Conservation (phyloP, 2,329 filamentous ascomycete species). For the Phoma sp. region DNA sequence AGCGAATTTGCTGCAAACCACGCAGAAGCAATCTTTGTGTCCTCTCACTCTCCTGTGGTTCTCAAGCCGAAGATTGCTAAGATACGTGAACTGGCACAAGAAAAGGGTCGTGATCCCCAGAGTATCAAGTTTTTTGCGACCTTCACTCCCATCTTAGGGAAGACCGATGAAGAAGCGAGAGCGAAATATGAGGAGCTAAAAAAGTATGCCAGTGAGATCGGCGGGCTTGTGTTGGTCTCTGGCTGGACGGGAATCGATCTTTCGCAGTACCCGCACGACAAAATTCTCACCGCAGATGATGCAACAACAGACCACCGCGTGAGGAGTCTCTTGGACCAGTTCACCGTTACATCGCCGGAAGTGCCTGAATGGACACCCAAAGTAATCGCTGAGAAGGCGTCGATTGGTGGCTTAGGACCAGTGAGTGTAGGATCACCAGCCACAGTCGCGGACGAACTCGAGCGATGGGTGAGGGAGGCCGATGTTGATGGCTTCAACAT, state of each 20-base stretch:
- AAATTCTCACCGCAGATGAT: conserved; percentile 62
- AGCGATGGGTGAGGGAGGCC: conserved; percentile 53
- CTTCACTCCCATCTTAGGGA: conserved; percentile 44
- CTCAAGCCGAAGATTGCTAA: conserved; percentile 59
- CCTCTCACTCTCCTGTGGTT: conserved; percentile 58
- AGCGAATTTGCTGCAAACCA: conserved; percentile 63
- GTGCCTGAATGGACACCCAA: conserved; percentile 37
- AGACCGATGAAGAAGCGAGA: conserved; percentile 55
- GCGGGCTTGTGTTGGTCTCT: conserved; percentile 62
- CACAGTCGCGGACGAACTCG: conserved; percentile 55
- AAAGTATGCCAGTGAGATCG: conserved; percentile 60
- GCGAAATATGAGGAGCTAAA: conserved; percentile 59
- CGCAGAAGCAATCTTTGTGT: conserved; percentile 67
- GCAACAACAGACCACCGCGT: conserved; percentile 57
- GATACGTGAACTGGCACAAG: conserved; percentile 59
- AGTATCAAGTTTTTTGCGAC: conserved; percentile 60
- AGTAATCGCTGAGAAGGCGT: conserved; percentile 39
- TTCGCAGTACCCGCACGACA: conserved; percentile 62
- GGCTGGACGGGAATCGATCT: conserved; percentile 68
- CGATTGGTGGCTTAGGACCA: conserved; percentile 67
- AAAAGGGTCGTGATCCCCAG: conserved; percentile 61
- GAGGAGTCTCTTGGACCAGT: conserved; percentile 40
- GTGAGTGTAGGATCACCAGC: conserved; percentile 34
- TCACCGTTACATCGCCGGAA: conserved; percentile 41
- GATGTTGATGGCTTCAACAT: conserved; percentile 75